phyloP scores from a whole-genome alignment of 139 green algal genomes.

The Edaphochlamys debaryana region DNA sequence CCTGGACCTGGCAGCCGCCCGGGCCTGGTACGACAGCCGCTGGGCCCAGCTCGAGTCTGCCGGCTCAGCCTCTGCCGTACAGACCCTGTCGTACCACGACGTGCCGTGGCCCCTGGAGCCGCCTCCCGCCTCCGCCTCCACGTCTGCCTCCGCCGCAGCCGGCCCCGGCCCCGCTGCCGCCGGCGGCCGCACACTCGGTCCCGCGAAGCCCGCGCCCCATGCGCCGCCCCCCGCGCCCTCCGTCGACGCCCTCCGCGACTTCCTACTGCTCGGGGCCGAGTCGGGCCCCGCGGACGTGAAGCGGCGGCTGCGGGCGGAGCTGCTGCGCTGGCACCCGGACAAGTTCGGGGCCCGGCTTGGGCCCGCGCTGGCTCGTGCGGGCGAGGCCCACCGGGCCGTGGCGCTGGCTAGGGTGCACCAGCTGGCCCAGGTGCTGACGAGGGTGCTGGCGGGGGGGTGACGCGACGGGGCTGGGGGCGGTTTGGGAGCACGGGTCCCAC shows the following conservation, averaged over 20 bases:
- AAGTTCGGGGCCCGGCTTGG: conserved; percentile 67
- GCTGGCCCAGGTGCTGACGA: conserved; percentile 24
- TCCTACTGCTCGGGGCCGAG: conserved; percentile 51
- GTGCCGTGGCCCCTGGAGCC: conserved; percentile 27
- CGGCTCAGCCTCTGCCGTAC: neutral
- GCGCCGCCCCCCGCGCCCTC: neutral
- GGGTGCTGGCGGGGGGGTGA: neutral
- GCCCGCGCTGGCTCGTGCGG: neutral
- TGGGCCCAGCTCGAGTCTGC: conserved; percentile 6
- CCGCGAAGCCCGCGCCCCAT: too few species aligned
- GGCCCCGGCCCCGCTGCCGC: neutral
- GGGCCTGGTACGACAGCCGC: conserved; percentile 18
- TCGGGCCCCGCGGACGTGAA: conserved; percentile 28
- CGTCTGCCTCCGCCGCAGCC: neutral
- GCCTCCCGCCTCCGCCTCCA: neutral
- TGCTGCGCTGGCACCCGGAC: conserved; percentile 69
- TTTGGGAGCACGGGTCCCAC: too few species aligned
- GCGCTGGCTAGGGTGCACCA: conserved; percentile 1
- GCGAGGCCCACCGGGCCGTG: neutral
- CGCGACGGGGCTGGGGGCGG: too few species aligned
- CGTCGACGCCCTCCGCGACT: conserved; percentile 39
- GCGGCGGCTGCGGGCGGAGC: conserved; percentile 55
- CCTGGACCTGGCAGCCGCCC: neutral
- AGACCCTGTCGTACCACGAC: conserved; percentile 19
- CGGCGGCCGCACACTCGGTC: too few species aligned